A percentile compares a stretch with the other conserved stretches of the same genome.
Conservation (phyloP, 176 grass and related monocot genomes). For the Bonia amplexicaulis region DNA sequence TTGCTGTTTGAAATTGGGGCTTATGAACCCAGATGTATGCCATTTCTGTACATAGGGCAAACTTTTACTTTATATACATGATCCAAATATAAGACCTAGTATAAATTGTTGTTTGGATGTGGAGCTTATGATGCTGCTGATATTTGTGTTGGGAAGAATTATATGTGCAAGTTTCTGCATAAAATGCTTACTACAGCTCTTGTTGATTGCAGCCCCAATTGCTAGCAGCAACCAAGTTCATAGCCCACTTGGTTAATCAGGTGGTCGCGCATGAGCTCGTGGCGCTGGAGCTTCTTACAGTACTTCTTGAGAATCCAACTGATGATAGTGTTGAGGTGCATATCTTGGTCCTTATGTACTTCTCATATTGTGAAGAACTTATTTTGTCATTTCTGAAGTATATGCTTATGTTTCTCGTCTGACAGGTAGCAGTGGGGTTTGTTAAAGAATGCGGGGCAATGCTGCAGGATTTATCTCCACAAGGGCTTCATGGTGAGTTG, state of each 20-base stretch:
- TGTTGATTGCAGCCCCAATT: constrained; percentile 59
- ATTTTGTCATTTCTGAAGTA: constrained; percentile 11
- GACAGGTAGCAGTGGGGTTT: too few relatives aligned
- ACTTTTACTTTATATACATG: neutral
- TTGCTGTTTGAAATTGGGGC: neutral
- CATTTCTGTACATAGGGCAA: neutral
- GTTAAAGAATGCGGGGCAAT: too few relatives aligned
- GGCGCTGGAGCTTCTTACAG: constrained; percentile 79
- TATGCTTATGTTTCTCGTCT: too few relatives aligned
- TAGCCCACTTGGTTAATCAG: constrained; percentile 97
- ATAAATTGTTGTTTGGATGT: neutral
- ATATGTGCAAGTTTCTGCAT: neutral
- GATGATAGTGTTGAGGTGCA: constrained; percentile 91
- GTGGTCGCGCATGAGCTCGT: constrained; percentile 79
- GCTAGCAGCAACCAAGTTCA: constrained; percentile 85
- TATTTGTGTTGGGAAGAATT: constrained; percentile 6
- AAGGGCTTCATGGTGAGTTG: too few relatives aligned
- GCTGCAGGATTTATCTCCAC: too few relatives aligned
- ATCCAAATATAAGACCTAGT: neutral
- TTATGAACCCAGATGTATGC: neutral
- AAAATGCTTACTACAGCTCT: neutral
- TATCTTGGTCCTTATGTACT: constrained; percentile 1
- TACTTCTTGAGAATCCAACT: constrained; percentile 85
- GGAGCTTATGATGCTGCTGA: neutral
- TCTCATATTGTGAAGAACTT: neutral